Evolutionary conservation across 306 rosid genomes (phyloP).

Genomic region (Bauhinia variegata): DNA sequence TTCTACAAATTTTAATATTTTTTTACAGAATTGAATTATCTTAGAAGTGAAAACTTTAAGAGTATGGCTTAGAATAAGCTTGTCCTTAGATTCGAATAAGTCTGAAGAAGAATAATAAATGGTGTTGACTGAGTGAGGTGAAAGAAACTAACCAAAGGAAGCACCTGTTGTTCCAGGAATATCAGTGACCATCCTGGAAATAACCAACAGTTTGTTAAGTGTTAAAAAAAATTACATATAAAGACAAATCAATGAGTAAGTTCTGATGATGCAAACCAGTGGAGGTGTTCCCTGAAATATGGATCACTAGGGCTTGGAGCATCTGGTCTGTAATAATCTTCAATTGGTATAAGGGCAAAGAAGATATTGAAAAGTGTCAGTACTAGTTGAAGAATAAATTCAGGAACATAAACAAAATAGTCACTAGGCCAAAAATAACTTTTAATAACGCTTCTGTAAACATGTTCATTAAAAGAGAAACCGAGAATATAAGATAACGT

Average conservation of each 20-base stretch:
- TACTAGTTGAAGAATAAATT: slow-evolving; percentile 6
- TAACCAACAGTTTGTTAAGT: slow-evolving; percentile 22
- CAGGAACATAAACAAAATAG: not conserved
- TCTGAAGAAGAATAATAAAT: not conserved
- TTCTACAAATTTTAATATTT: no score
- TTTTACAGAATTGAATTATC: no score
- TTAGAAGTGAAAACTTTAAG: no score
- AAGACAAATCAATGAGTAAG: not conserved
- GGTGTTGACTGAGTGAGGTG: not conserved
- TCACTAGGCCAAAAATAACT: no score
- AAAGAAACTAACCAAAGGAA: slow-evolving; percentile 65
- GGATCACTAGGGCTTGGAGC: slow-evolving; percentile 98
- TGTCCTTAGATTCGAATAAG: not conserved
- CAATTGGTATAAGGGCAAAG: slow-evolving; percentile 5
- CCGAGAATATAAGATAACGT: no score
- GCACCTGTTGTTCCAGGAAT: slow-evolving; percentile 93
- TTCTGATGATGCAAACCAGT: slow-evolving; percentile 61
- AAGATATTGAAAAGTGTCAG: slow-evolving; percentile 8
- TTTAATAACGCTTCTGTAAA: no score
- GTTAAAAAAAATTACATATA: not conserved
- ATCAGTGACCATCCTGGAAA: slow-evolving; percentile 83
- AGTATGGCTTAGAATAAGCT: no score
- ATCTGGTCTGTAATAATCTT: slow-evolving; percentile 93
- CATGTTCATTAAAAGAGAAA: no score
- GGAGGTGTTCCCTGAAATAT: slow-evolving; percentile 75